These are phyloP conservation scores for Leishmania arabica DNA, from an alignment of 208 protist species.

Conservation along the genomic window DNA sequence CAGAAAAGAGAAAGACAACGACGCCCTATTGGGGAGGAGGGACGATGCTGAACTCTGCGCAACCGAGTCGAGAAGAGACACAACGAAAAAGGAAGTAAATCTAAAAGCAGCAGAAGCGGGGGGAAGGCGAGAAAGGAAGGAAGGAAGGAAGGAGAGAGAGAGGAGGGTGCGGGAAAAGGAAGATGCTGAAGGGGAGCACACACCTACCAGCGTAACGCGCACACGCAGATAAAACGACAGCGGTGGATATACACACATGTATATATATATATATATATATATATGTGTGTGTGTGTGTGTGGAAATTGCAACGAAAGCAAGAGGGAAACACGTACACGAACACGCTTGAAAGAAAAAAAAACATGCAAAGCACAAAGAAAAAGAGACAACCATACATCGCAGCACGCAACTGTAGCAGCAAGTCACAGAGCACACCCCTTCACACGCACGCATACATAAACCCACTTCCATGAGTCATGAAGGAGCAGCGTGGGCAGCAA, in stretches of 20 bases:
- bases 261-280: neutral
- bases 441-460: neutral
- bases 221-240: neutral
- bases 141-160: neutral
- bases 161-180: neutral
- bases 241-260: neutral
- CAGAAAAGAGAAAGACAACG: neutral
- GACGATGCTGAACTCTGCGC: neutral
- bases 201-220: neutral
- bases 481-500: neutral
- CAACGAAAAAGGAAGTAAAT: neutral
- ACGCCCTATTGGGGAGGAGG: neutral
- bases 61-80: neutral
- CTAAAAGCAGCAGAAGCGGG: constrained; percentile 4
- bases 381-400: too few relatives aligned
- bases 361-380: too few relatives aligned
- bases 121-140: neutral
- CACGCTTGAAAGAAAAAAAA: neutral
- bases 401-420: too few relatives aligned
- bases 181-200: neutral
- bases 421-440: too few relatives aligned
- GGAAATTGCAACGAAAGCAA: neutral
- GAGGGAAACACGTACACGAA: neutral
- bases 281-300: too few relatives aligned
- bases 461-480: neutral